A percentile compares a stretch with the other conserved stretches of the same genome.
Evolutionary conservation across 768 basidiomycete genomes (phyloP).

Genomic region (Hydnomerulius pinastri): DNA sequence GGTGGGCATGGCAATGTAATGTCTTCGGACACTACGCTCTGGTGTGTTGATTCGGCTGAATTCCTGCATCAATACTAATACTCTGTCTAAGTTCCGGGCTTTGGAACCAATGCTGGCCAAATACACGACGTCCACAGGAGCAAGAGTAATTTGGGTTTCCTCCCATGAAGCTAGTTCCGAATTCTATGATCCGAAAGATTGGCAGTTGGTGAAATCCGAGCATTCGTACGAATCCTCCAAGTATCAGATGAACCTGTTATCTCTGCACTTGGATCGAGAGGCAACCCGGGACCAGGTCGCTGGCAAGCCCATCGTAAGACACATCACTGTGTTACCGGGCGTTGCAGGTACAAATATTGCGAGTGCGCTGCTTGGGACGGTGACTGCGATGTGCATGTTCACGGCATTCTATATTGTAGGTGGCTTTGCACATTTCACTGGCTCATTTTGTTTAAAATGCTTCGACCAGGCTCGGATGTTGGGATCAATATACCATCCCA

Average conservation of each 20-base stretch:
- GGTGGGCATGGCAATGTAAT: slow-evolving; percentile 85
- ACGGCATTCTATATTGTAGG: slow-evolving; percentile 66
- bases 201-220: slow-evolving; percentile 63
- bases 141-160: slow-evolving; percentile 79
- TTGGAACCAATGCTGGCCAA: slow-evolving; percentile 55
- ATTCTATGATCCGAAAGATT: slow-evolving; percentile 64
- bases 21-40: slow-evolving; percentile 79
- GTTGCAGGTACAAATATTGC: slow-evolving; percentile 67
- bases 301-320: slow-evolving; percentile 34
- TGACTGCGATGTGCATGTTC: slow-evolving; percentile 51
- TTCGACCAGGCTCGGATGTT: slow-evolving; percentile 58
- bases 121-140: slow-evolving; percentile 41
- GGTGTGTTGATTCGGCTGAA: slow-evolving; percentile 43
- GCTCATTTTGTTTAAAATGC: slow-evolving; percentile 3
- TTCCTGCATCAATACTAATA: slow-evolving; percentile 3
- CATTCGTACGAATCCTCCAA: slow-evolving; percentile 74
- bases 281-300: slow-evolving; percentile 32
- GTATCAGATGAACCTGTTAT: slow-evolving; percentile 75
- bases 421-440: slow-evolving; percentile 8
- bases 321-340: slow-evolving; percentile 71
- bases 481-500: slow-evolving; percentile 69
- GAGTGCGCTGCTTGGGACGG: slow-evolving; percentile 43
- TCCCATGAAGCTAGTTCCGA: slow-evolving; percentile 62
- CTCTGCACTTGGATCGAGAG: slow-evolving; percentile 51
- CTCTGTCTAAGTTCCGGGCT: slow-evolving; percentile 54